phyloP scores from a whole-genome alignment of 2,329 filamentous ascomycete genomes.

The Coleophoma cylindrospora region DNA sequence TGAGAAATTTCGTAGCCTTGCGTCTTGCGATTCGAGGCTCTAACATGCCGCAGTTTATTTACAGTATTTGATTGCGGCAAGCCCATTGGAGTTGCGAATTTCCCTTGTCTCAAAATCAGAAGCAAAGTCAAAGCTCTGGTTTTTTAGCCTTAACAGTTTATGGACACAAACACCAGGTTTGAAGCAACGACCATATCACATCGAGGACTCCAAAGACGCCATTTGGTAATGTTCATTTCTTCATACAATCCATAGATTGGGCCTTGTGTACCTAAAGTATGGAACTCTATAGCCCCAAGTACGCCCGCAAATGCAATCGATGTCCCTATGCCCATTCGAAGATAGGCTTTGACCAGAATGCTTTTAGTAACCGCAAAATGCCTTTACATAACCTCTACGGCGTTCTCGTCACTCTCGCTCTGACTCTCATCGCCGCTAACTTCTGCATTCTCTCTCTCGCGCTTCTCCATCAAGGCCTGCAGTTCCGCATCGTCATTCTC shows the following conservation, averaged over 20 bases:
- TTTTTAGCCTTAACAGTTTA: too few species aligned
- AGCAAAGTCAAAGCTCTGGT: too few species aligned
- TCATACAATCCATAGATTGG: constrained; percentile 1
- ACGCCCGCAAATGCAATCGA: constrained; percentile 24
- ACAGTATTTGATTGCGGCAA: too few species aligned
- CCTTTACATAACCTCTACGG: constrained; percentile 46
- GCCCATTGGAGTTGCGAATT: too few species aligned
- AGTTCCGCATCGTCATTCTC: constrained; percentile 97
- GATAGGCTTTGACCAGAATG: constrained; percentile 12
- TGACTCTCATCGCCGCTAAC: constrained; percentile 96
- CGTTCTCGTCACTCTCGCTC: constrained; percentile 91
- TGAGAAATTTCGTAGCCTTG: background rate
- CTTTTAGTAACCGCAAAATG: constrained; percentile 18
- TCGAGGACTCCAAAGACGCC: too few species aligned
- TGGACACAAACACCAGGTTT: too few species aligned
- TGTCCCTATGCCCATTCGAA: background rate
- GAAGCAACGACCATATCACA: too few species aligned
- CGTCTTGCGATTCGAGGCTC: background rate
- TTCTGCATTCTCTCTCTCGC: constrained; percentile 94
- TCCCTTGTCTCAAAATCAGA: too few species aligned
- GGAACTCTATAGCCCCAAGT: constrained; percentile 16
- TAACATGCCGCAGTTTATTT: too few species aligned
- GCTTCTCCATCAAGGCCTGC: constrained; percentile 98
- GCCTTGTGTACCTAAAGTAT: background rate
- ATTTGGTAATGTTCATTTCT: background rate